Percentiles rank a stretch among this genome's conserved stretches.
Conservation (phyloP, 1,284 basidiomycete genomes). For the Pseudozyma hubeiensis region DNA sequence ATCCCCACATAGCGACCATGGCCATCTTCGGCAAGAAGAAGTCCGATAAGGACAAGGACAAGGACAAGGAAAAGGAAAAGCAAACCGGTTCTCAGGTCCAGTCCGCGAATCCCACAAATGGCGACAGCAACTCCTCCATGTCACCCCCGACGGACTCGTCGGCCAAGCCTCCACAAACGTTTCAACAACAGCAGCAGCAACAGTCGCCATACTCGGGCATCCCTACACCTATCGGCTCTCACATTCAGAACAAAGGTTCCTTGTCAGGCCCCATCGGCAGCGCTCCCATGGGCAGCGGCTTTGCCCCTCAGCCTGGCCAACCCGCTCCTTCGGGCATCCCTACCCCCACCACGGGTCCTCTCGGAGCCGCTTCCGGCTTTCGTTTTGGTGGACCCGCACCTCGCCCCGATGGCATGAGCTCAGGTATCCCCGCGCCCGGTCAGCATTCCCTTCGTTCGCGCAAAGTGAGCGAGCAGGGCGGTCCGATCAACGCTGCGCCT, state of each 20-base stretch:
- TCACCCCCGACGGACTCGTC: constrained; percentile 43
- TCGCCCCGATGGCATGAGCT: constrained; percentile 40
- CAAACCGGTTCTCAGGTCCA: constrained; percentile 15
- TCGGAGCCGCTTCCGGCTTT: constrained; percentile 57
- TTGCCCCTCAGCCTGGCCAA: constrained; percentile 25
- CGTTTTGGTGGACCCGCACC: constrained; percentile 57
- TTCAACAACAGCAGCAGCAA: constrained; percentile 34
- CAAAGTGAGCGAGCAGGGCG: constrained; percentile 52
- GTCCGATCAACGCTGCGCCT: constrained; percentile 18
- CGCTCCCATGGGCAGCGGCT: constrained; percentile 42
- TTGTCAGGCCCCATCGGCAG: constrained; percentile 34
- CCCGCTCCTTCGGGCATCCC: constrained; percentile 35
- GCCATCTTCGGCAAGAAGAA: constrained; percentile 67
- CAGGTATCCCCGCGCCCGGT: constrained; percentile 51
- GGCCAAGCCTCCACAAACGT: constrained; percentile 22
- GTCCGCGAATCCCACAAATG: constrained; percentile 24
- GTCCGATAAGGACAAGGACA: constrained; percentile 58
- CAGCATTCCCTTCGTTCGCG: constrained; percentile 44
- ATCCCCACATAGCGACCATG: constrained; percentile 31
- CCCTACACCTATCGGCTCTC: constrained; percentile 36
- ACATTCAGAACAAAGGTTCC: constrained; percentile 49
- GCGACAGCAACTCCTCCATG: constrained; percentile 42
- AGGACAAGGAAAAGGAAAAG: constrained; percentile 34
- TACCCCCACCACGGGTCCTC: constrained; percentile 32
- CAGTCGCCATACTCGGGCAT: constrained; percentile 40